Evolutionary conservation across 2,329 filamentous ascomycete species (phyloP), one percentile per base, ranked within the genome.

Genomic region (Alternaria ventricosa): DNA sequence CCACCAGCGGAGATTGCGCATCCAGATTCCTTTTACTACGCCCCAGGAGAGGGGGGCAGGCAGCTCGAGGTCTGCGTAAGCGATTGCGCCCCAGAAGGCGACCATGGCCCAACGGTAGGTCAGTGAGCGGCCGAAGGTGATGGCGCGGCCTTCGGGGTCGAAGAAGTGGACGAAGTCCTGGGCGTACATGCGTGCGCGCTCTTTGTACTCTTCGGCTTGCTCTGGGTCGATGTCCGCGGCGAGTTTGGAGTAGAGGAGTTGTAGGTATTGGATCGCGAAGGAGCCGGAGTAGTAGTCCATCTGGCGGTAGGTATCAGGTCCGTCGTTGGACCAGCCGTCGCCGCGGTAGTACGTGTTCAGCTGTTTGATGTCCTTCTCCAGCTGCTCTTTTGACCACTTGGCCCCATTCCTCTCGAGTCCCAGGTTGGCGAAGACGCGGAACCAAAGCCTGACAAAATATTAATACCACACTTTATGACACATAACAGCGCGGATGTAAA

Each of bases 281-380:
- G 90, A 92, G 10, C 91, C 92, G 1, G 90, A 93, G 79, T 94
- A 95, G 75, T 94, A 94, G 77, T 94, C 92, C 89, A 94, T 93
- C 79, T 94, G 92, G 61, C 92, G 90, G 61, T 94, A 92, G 13
- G 89, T 89, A 72, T 90, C 89, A 0, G 92, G 92, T 0, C 92
- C 92, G 74, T 95, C 92, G 71, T 94, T 93, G 3, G 90, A 93
- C 92, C 92, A 95, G 1, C 92, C 92, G 49, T 88, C 89, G 6
- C 92, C 92, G n/a, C 92, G 88, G 74, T 94, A 93, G 77, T 94
- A 95, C 0, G 90, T 92, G 72, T 94, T 88, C 10, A 95, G 84
- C 69, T 94, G 91, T 70, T 90, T 86, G 75, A 95, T 92, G 75
- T 94, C 92, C 20, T 87, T 87, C 61, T 92, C 89, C 22, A 94